phyloP scores from a whole-genome alignment of 2,329 filamentous ascomycete species.

The Trichoderma koningii region DNA sequence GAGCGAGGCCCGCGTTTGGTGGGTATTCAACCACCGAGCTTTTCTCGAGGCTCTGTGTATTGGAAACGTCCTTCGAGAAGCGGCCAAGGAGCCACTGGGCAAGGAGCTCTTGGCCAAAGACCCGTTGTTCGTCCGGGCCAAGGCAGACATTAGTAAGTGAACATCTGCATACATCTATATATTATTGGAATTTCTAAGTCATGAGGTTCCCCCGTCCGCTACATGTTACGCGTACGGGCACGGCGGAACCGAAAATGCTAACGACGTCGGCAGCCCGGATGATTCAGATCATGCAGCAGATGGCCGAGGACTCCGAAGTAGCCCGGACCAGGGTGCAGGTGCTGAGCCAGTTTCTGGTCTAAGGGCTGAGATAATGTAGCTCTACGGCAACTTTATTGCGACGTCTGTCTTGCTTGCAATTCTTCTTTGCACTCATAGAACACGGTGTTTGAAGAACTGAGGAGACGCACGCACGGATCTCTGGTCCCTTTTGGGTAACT shows the following conservation, averaged over 20 bases:
- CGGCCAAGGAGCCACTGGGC: constrained; percentile 48
- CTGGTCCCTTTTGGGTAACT: neutral
- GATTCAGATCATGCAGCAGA: constrained; percentile 64
- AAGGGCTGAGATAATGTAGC: neutral
- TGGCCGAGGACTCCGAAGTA: constrained; percentile 61
- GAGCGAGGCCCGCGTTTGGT: constrained; percentile 76
- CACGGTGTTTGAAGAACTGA: constrained; percentile 11
- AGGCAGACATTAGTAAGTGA: constrained; percentile 60
- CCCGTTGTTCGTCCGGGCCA: constrained; percentile 61
- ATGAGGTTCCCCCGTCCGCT: neutral
- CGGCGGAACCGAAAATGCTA: neutral
- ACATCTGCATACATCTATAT: neutral
- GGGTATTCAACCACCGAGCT: constrained; percentile 80
- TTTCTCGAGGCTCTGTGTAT: constrained; percentile 76
- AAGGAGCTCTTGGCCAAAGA: constrained; percentile 53
- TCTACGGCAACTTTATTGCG: constrained; percentile 4
- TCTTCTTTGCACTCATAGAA: neutral
- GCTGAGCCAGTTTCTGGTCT: constrained; percentile 54
- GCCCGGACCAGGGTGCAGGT: constrained; percentile 62
- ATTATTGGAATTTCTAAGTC: no score
- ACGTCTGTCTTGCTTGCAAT: neutral
- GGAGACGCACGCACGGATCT: neutral
- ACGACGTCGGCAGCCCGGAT: constrained; percentile 51
- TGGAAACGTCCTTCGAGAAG: constrained; percentile 59
- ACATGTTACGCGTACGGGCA: no score